Percentiles rank a stretch among this genome's conserved stretches.
Conservation (phyloP, 176 grass and related monocot species). For the Zoysia pacifica region DNA sequence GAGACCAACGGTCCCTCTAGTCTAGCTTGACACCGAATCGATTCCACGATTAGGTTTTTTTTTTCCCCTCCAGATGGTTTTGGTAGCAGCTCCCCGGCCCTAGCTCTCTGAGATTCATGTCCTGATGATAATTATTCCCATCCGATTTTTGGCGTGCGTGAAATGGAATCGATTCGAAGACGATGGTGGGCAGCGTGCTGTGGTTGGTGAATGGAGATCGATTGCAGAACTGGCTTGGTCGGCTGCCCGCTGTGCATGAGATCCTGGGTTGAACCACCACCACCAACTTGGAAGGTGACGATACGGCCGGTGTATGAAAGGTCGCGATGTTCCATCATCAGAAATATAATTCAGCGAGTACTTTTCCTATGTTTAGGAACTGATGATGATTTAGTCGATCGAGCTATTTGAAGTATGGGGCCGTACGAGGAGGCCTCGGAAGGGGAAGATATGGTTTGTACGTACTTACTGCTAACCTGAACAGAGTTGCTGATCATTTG, state of each 20-base stretch:
- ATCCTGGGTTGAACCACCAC: neutral
- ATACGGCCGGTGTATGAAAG: neutral
- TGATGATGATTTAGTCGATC: slow-evolving; percentile 1
- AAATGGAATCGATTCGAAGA: slow-evolving; percentile 5
- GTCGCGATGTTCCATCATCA: neutral
- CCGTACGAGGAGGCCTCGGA: slow-evolving; percentile 25
- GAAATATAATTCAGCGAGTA: neutral
- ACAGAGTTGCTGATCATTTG: neutral
- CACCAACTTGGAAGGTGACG: slow-evolving; percentile 4
- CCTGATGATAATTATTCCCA: slow-evolving; percentile 16
- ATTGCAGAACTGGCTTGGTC: slow-evolving; percentile 35
- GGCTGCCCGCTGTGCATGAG: neutral
- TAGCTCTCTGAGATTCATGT: slow-evolving; percentile 20
- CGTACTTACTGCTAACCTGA: neutral
- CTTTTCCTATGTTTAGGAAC: neutral
- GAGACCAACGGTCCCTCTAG: slow-evolving; percentile 26
- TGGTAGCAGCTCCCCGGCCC: neutral
- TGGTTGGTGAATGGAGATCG: neutral
- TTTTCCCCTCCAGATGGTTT: neutral
- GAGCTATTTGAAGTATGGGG: slow-evolving; percentile 21
- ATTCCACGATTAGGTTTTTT: slow-evolving; percentile 22
- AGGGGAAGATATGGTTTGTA: slow-evolving; percentile 3
- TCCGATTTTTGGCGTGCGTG: neutral
- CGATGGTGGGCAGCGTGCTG: neutral
- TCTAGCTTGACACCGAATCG: slow-evolving; percentile 24